These are phyloP conservation scores for Ceratocystis albifundus DNA, from an alignment of 2,329 filamentous ascomycete species.

Conservation along the genomic window DNA sequence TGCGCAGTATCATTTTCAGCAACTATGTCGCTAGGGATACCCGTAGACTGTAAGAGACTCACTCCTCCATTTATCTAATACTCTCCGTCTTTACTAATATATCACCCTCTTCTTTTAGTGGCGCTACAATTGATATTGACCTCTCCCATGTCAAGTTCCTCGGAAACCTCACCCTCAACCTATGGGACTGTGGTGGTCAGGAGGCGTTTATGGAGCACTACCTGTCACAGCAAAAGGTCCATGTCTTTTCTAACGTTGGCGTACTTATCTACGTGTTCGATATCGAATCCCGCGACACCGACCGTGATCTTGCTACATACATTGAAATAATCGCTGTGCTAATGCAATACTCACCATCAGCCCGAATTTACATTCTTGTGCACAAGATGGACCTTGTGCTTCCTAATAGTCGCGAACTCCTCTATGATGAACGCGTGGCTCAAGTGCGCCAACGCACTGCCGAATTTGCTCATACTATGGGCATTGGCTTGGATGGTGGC, in stretches of 20 bases:
- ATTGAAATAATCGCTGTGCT: constrained; percentile 80
- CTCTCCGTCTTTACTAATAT: background rate
- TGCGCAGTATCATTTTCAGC: constrained; percentile 97
- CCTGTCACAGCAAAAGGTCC: constrained; percentile 83
- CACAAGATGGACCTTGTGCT: constrained; percentile 99
- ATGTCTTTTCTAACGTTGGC: constrained; percentile 93
- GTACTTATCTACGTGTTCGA: constrained; percentile 99
- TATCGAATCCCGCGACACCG: constrained; percentile 89
- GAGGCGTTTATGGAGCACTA: constrained; percentile 99
- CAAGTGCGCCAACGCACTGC: constrained; percentile 63
- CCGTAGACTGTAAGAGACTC: constrained; percentile 52
- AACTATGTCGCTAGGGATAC: constrained; percentile 98
- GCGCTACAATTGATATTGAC: constrained; percentile 96
- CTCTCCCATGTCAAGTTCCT: constrained; percentile 98
- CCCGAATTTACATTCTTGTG: constrained; percentile 86
- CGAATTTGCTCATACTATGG: constrained; percentile 33
- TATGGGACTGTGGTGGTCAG: constrained; percentile 98
- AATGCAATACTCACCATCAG: constrained; percentile 66
- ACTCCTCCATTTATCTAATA: background rate
- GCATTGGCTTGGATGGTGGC: constrained; percentile 26
- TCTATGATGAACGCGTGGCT: constrained; percentile 74
- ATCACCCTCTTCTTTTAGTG: constrained; percentile 34
- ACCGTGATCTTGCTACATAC: constrained; percentile 86
- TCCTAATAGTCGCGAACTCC: constrained; percentile 60
- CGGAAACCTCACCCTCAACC: constrained; percentile 89